Percentiles rank a stretch among this genome's conserved stretches.
Evolutionary conservation across 768 basidiomycete species (phyloP).

Genomic region (Termitomyces titanicus): DNA sequence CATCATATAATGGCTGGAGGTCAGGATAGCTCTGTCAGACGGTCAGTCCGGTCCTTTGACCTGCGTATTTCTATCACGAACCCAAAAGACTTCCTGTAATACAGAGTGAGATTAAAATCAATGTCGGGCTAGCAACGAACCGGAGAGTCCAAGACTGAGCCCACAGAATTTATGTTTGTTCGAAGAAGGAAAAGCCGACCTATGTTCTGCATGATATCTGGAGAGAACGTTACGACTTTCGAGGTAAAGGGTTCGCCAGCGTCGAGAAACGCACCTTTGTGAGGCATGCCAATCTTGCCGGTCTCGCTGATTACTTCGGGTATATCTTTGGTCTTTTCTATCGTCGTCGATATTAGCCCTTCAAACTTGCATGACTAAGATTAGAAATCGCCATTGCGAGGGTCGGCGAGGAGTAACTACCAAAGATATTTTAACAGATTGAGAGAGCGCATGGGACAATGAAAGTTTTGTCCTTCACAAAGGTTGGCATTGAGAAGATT

Average conservation of each 20-base stretch:
- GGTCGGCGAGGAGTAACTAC: constrained; percentile 30
- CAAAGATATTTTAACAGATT: constrained; percentile 96
- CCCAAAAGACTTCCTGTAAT: constrained; percentile 90
- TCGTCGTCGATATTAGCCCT: constrained; percentile 86
- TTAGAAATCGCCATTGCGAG: not conserved
- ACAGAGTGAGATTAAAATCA: not conserved
- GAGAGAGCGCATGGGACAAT: constrained; percentile 89
- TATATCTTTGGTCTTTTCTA: constrained; percentile 95
- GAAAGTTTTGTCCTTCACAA: constrained; percentile 86
- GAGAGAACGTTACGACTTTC: constrained; percentile 6
- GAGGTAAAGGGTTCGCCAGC: constrained; percentile 8
- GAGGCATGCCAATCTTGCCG: constrained; percentile 89
- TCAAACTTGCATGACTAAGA: constrained; percentile 59
- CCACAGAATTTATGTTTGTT: constrained; percentile 93
- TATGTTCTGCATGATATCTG: constrained; percentile 97
- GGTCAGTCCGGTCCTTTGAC: not conserved
- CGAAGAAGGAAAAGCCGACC: constrained; percentile 91
- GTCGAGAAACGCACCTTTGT: constrained; percentile 51
- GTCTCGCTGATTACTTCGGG: constrained; percentile 92
- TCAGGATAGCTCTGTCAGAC: constrained; percentile 80
- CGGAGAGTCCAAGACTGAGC: constrained; percentile 94
- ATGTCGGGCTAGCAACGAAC: constrained; percentile 30
- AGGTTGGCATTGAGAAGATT: not conserved
- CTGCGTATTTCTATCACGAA: constrained; percentile 28
- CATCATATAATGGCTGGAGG: constrained; percentile 91